phyloP scores from a whole-genome alignment of 371 early-diverging fungal species.

The Zopfochytrium polystomum region DNA sequence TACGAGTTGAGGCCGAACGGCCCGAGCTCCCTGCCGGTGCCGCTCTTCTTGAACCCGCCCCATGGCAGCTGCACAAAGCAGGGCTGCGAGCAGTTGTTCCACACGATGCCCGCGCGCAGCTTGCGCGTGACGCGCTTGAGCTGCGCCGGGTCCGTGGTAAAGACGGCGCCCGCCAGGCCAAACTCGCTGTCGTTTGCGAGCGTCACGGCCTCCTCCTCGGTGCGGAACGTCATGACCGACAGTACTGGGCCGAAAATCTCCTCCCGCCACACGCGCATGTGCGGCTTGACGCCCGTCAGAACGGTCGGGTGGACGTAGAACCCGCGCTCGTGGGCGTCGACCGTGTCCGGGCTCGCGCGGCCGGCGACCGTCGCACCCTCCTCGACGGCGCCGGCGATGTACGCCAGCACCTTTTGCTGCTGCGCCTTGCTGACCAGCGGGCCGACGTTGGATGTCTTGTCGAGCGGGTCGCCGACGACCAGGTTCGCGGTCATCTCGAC shows the following conservation, averaged over 20 bases:
- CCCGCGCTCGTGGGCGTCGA: too few relatives aligned
- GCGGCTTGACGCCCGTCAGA: conserved; percentile 10
- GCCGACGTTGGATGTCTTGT: conserved; percentile 19
- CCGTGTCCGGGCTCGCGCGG: too few relatives aligned
- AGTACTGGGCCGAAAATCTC: conserved; percentile 35
- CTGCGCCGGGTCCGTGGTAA: too few relatives aligned
- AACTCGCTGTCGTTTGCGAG: conserved; percentile 21
- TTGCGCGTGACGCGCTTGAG: too few relatives aligned
- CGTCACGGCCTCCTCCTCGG: conserved; percentile 10
- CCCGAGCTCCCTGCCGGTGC: too few relatives aligned
- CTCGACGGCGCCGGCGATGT: conserved; percentile 11
- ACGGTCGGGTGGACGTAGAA: conserved; percentile 26
- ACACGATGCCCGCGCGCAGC: too few relatives aligned
- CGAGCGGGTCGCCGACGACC: conserved; percentile 18
- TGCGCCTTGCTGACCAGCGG: conserved; percentile 19
- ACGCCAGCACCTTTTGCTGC: conserved; percentile 4
- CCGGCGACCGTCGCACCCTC: too few relatives aligned
- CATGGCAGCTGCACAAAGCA: too few relatives aligned
- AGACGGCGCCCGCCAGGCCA: conserved; percentile 34
- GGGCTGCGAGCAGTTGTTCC: too few relatives aligned
- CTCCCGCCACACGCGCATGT: background rate
- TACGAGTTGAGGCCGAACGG: too few relatives aligned
- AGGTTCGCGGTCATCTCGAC: background rate
- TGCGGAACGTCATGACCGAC: conserved; percentile 29
- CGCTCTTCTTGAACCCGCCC: too few relatives aligned